phyloP scores from a whole-genome alignment of 352 stramenopile species.

The Halophytophthora batemanensis region DNA sequence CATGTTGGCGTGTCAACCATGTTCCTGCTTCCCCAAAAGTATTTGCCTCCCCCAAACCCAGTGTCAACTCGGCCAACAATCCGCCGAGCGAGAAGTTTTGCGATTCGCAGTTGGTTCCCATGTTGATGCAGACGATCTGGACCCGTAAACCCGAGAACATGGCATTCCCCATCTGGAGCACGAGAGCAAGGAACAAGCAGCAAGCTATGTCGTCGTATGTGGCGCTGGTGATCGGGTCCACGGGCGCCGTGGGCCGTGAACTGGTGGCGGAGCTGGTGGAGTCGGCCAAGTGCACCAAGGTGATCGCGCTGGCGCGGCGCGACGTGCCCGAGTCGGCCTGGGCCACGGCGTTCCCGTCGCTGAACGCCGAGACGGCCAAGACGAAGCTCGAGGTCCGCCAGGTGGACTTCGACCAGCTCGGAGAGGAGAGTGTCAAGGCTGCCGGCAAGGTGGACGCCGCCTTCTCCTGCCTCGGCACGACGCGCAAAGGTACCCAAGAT shows the following conservation, averaged over 20 bases:
- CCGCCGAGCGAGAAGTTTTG: too few relatives aligned
- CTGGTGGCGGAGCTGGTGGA: conserved; percentile 64
- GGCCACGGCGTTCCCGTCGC: conserved; percentile 40
- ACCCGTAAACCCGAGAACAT: conserved; percentile 21
- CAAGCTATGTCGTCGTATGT: conserved; percentile 39
- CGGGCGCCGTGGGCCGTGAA: conserved; percentile 68
- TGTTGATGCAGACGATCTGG: too few relatives aligned
- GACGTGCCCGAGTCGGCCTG: conserved; percentile 50
- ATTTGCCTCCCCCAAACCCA: too few relatives aligned
- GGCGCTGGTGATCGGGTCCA: conserved; percentile 71
- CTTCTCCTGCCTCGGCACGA: conserved; percentile 76
- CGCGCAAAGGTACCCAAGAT: conserved; percentile 39
- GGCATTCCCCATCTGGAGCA: conserved; percentile 43
- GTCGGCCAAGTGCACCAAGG: conserved; percentile 58
- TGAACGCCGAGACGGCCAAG: conserved; percentile 37
- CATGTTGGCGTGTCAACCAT: too few relatives aligned
- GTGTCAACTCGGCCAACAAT: too few relatives aligned
- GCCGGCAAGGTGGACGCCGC: conserved; percentile 52
- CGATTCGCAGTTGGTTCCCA: too few relatives aligned
- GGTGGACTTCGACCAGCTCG: conserved; percentile 58
- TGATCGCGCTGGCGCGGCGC: conserved; percentile 66
- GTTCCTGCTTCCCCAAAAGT: too few relatives aligned
- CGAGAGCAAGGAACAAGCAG: conserved; percentile 8
- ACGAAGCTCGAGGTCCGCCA: conserved; percentile 57
- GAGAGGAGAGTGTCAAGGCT: conserved; percentile 25